Evolutionary conservation across 768 basidiomycete genomes (phyloP), one percentile per base, ranked within the genome.

Genomic region (Peribolospora baueri): DNA sequence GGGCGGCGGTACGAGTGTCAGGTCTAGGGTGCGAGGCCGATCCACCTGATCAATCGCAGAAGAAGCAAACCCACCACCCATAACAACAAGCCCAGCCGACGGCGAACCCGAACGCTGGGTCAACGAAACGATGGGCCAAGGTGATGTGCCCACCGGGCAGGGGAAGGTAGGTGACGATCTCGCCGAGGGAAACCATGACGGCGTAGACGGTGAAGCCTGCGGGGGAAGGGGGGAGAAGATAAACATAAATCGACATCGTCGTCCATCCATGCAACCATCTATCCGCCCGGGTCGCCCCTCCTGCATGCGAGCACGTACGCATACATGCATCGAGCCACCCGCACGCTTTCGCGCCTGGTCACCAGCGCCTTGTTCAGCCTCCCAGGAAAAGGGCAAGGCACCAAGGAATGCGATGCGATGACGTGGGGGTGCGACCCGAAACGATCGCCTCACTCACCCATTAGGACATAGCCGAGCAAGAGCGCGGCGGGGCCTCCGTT

Each of bases 401-500:
- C 25, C 25, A 25, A 25, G 25, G 25, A 25, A 25, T 25, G 25
- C 25, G 25, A 25, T 25, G 25, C 25, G 25, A 25, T 25, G 25
- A 25, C 25, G 25, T 25, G 25, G 25, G 25, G 25, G 25, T 25
- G 25, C 25, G 25, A 25, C 25, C 25, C 25, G 25, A 25, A 25
- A 25, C 25, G 25, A 25, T 25, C 25, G 25, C 25, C 25, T 25
- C 25, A 25, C 25, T 25, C 25, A 46, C 56, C 59, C 37, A 61
- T 48, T 42, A 60, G 11, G 0, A 70, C 57, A 61, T 82, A 87
- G 9, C 83, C 84, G 3, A 87, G 73, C 5, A 84, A 64, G 6
- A 86, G 73, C 62, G 80, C 84, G 46, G 80, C 65, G 2, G 84
- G 84, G 5, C 82, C 82, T 49, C 81, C 82, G 50, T 72, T 65